Conservation (phyloP, 306 rosid species). For the Argentina anserina region DNA sequence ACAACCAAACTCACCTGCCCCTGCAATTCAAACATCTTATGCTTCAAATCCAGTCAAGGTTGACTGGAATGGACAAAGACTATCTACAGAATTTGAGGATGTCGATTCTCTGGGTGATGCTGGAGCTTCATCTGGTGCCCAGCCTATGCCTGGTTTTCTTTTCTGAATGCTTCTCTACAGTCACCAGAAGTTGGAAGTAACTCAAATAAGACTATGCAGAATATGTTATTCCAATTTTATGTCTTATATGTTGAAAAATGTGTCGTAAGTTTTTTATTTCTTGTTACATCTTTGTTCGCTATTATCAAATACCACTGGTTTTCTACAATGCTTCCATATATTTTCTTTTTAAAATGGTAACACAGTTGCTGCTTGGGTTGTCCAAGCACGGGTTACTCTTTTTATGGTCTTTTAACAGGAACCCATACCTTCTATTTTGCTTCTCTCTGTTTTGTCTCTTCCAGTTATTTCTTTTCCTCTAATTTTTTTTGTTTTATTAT, state of each 20-base stretch:
- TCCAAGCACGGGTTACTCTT: background rate
- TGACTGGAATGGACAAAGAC: conserved; percentile 31
- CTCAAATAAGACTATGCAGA: conserved; percentile 22
- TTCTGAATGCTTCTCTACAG: conserved; percentile 28
- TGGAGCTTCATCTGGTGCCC: conserved; percentile 30
- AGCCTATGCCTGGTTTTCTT: conserved; percentile 32
- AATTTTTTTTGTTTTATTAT: background rate
- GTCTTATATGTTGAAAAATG: background rate
- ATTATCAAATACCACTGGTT: background rate
- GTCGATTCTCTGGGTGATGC: conserved; percentile 39
- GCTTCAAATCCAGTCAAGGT: conserved; percentile 35
- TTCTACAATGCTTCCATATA: background rate
- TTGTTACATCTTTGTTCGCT: background rate
- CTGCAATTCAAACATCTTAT: conserved; percentile 39
- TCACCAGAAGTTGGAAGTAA: conserved; percentile 42
- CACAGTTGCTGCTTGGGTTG: background rate
- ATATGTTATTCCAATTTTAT: conserved; percentile 1
- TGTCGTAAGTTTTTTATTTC: background rate
- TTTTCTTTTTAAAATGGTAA: background rate
- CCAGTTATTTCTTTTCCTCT: background rate
- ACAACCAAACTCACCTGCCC: conserved; percentile 34
- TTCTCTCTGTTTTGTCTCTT: background rate
- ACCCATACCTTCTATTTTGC: background rate
- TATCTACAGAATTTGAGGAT: conserved; percentile 38
- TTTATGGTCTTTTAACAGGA: background rate